Conservation (phyloP, 495 filamentous ascomycete genomes). For the Friedmanniomyces endolithicus region DNA sequence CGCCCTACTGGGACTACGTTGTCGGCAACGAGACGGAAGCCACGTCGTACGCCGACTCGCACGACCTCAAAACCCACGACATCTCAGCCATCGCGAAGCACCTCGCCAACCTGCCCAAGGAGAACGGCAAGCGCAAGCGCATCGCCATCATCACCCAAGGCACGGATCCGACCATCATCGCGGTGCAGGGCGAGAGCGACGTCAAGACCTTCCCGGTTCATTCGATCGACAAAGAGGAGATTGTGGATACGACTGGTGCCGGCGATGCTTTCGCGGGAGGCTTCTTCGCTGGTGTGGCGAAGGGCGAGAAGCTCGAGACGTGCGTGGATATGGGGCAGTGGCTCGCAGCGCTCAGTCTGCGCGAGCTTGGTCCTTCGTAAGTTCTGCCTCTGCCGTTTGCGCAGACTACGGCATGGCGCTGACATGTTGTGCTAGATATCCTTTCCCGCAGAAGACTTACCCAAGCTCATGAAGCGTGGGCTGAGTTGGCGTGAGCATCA, state of each 20-base stretch:
- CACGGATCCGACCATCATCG: slow-evolving; percentile 75
- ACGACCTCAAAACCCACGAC: slow-evolving; percentile 55
- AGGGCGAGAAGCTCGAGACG: slow-evolving; percentile 63
- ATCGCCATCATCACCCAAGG: slow-evolving; percentile 90
- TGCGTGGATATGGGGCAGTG: slow-evolving; percentile 84
- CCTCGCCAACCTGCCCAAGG: slow-evolving; percentile 80
- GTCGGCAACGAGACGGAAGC: slow-evolving; percentile 97
- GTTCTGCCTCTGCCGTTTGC: slow-evolving; percentile 24
- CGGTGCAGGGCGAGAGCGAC: slow-evolving; percentile 51
- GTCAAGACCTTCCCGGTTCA: slow-evolving; percentile 71
- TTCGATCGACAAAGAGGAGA: slow-evolving; percentile 56
- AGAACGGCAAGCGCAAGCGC: slow-evolving; percentile 64
- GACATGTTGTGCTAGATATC: slow-evolving; percentile 43
- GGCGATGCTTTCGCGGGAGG: slow-evolving; percentile 95
- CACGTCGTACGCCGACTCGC: slow-evolving; percentile 66
- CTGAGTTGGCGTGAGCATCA: not conserved
- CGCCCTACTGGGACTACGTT: slow-evolving; percentile 89
- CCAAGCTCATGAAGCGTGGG: slow-evolving; percentile 13
- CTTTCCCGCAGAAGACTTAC: slow-evolving; percentile 75
- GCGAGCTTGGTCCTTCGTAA: slow-evolving; percentile 92
- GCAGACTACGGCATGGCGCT: not conserved
- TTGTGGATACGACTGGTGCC: slow-evolving; percentile 92
- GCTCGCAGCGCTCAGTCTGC: slow-evolving; percentile 82
- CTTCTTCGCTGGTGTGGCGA: slow-evolving; percentile 76
- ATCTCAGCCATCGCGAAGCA: slow-evolving; percentile 77